Base-by-base conservation (phyloP, 768 basidiomycete genomes). In the Hydnum rufescens region DNA sequence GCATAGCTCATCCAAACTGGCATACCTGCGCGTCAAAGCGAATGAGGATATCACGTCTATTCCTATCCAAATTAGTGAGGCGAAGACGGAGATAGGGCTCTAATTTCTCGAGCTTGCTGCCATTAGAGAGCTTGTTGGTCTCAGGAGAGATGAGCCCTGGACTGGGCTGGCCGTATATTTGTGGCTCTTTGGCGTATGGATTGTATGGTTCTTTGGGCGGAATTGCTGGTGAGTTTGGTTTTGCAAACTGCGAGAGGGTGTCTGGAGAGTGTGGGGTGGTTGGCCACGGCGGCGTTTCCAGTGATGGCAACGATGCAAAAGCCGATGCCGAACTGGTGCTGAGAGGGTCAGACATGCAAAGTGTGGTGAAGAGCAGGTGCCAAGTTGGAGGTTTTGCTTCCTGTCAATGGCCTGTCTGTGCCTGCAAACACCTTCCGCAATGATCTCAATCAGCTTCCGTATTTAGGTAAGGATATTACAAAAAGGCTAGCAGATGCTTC, bases 21-120 rank as follows among this genome's bases (percentile, higher is more conserved):
- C 74, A 59, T 60, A 92, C 93, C 74, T 93, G 88, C 16, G 89
- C 90, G 65, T 99, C 95, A 56, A 99, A 77, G 62, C 87, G 80
- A 62, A 99, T 73, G 62, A 96, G 75, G 57, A 95, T 80, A 61
- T 99, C 95, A 60, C 92, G 74, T 65, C 89, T 73, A 70, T 97
- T 96, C 66, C 95, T 75, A 66, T 99, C 95, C 61, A 99, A 64
- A 13, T 80, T 84, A 18, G 85, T 83, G 56, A 99, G 83, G 61
- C 88, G 73, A 46, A 93, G 85, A 61, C 87, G 73, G 55, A 99
- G 71, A 64, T 87, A 95, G 25, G 85, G 84, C 58, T 82, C 85
- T 28, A 66, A 69, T 66, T 74, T 82, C 68, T 88, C 86, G 58
- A 74, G 82, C 55, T 70, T 77, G 30, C 68, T 63, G 3, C 86